Percentiles rank a stretch among this genome's conserved stretches.
Conservation (phyloP, 305 asterid genomes). For the Fraxinus nigra region DNA sequence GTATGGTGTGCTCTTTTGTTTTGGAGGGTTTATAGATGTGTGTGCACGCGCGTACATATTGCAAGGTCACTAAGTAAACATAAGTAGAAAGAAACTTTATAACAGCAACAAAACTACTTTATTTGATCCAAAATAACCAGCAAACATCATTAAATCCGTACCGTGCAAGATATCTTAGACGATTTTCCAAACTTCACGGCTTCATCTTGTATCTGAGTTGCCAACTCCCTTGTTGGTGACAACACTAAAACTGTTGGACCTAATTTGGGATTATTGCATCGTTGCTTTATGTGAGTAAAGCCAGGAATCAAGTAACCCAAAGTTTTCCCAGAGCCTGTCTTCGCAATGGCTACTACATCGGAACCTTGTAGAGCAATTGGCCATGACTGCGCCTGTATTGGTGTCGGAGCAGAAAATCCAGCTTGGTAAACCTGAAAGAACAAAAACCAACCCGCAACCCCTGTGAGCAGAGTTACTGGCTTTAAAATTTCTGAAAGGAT, state of each 20-base stretch:
- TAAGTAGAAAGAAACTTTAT: neutral
- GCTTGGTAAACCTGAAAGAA: constrained; percentile 68
- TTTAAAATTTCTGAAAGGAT: constrained; percentile 36
- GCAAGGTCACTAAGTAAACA: neutral
- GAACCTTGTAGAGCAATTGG: constrained; percentile 90
- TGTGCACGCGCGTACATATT: neutral
- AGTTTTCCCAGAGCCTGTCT: constrained; percentile 97
- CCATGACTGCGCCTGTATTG: constrained; percentile 99
- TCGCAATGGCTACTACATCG: constrained; percentile 95
- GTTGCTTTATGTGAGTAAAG: constrained; percentile 70
- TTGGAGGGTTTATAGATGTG: neutral
- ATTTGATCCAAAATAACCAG: neutral
- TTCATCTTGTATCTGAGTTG: constrained; percentile 96
- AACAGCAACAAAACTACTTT: neutral
- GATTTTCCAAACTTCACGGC: constrained; percentile 88
- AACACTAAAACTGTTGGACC: constrained; percentile 96
- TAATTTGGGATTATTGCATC: constrained; percentile 57
- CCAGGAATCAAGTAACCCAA: constrained; percentile 93
- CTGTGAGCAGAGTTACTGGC: constrained; percentile 41
- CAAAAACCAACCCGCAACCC: constrained; percentile 38
- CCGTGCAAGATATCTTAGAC: constrained; percentile 87
- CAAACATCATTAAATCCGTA: constrained; percentile 31
- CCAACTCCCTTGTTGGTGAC: constrained; percentile 96
- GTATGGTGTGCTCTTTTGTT: neutral
- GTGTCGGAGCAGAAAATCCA: constrained; percentile 96